These are phyloP conservation scores for Podospora tetraspora DNA, from an alignment of 495 filamentous ascomycete genomes.

Conservation along the genomic window DNA sequence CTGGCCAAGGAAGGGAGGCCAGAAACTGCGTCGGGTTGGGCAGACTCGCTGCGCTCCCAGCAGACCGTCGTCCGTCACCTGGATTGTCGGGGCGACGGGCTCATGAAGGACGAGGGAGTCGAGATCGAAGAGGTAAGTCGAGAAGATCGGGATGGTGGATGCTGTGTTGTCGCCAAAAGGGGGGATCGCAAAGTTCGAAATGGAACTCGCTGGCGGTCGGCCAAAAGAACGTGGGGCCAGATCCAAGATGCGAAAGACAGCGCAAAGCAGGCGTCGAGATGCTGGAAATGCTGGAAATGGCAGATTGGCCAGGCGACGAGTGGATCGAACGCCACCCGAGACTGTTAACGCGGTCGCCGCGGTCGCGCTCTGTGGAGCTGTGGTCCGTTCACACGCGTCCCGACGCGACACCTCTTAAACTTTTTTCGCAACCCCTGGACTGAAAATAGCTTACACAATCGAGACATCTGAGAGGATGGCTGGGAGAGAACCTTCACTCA, in stretches of 20 bases:
- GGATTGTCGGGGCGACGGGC: slow-evolving; percentile 4
- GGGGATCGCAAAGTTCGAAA: background rate
- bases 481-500: background rate
- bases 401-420: slow-evolving; percentile 17
- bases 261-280: background rate
- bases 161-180: background rate
- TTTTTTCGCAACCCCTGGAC: background rate
- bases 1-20: slow-evolving; percentile 28
- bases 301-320: slow-evolving; percentile 1
- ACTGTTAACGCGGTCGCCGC: slow-evolving; percentile 31
- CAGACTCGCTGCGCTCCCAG: slow-evolving; percentile 10
- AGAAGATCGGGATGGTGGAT: background rate
- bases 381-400: slow-evolving; percentile 21
- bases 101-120: slow-evolving; percentile 6
- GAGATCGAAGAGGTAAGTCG: no score
- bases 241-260: background rate
- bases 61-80: slow-evolving; percentile 15
- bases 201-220: no score
- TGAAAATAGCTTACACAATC: background rate
- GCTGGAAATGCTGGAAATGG: background rate
- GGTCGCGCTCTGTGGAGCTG: slow-evolving; percentile 12
- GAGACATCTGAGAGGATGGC: background rate
- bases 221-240: background rate
- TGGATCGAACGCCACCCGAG: slow-evolving; percentile 16
- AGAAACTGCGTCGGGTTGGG: slow-evolving; percentile 11